Evolutionary conservation across 2,329 filamentous ascomycete species (phyloP).

Genomic region (Seiridium cupressi): DNA sequence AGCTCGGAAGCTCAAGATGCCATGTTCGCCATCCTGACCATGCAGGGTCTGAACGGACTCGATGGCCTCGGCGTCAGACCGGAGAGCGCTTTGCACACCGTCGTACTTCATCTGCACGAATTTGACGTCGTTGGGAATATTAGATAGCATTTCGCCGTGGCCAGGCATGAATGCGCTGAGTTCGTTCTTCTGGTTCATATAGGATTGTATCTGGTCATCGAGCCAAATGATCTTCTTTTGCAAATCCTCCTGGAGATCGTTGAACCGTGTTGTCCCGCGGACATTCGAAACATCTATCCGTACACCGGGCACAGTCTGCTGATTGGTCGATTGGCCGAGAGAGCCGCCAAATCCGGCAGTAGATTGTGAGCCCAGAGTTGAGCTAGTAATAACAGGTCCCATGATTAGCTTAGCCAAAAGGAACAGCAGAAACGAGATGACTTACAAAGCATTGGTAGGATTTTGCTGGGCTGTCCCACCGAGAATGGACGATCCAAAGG

Average conservation of each 20-base stretch:
- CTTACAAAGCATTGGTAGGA: conserved; percentile 28
- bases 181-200: conserved; percentile 76
- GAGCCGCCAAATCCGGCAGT: conserved; percentile 31
- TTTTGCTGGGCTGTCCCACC: conserved; percentile 11
- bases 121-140: conserved; percentile 42
- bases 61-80: conserved; percentile 39
- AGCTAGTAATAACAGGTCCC: background rate
- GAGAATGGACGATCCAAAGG: conserved; percentile 5
- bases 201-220: conserved; percentile 76
- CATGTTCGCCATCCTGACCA: conserved; percentile 38
- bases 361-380: background rate
- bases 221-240: conserved; percentile 76
- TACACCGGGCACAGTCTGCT: conserved; percentile 65
- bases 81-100: conserved; percentile 38
- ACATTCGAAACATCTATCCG: conserved; percentile 78
- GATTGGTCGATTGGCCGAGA: conserved; percentile 49
- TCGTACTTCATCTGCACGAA: conserved; percentile 44
- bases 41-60: conserved; percentile 39
- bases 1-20: conserved; percentile 41
- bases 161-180: conserved; percentile 66
- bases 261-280: conserved; percentile 85
- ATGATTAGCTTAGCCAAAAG: background rate
- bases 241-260: conserved; percentile 80
- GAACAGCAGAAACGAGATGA: background rate
- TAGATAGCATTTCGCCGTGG: conserved; percentile 52